phyloP scores from a whole-genome alignment of 441 rosid genomes.

The Isatis lusitanica region DNA sequence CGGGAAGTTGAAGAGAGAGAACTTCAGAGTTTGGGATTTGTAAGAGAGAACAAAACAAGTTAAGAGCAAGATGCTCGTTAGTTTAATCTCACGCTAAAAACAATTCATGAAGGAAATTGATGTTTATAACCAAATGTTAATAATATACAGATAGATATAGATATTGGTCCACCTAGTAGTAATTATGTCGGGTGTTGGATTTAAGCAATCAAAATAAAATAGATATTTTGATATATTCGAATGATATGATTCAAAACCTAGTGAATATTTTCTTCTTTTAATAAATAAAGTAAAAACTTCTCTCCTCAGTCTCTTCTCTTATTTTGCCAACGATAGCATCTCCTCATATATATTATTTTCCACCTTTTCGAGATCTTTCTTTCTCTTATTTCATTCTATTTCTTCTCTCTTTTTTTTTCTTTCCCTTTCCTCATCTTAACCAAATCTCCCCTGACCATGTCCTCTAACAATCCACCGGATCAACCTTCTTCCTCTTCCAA shows the following conservation, averaged over 20 bases:
- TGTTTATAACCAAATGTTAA: background rate
- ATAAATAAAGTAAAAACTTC: background rate
- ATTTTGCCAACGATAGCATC: background rate
- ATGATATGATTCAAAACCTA: slow-evolving; percentile 4
- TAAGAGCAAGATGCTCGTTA: no score
- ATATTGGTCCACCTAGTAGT: slow-evolving; percentile 6
- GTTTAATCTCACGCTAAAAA: no score
- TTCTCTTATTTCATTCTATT: background rate
- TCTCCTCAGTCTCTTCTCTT: background rate
- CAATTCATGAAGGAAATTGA: no score
- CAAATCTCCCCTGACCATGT: slow-evolving; percentile 7
- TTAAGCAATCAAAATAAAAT: background rate
- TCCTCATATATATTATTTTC: slow-evolving; percentile 22
- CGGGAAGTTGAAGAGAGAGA: no score
- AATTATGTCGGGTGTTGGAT: slow-evolving; percentile 13
- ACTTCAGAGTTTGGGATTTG: no score
- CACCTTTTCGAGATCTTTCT: background rate
- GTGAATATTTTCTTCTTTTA: background rate
- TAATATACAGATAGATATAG: background rate
- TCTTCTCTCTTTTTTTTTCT: background rate
- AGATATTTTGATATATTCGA: slow-evolving; percentile 13
- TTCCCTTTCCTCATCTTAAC: slow-evolving; percentile 1
- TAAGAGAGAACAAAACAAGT: no score
- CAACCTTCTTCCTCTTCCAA: slow-evolving; percentile 52
- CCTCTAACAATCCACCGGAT: slow-evolving; percentile 17